Conservation (phyloP, 2,329 filamentous ascomycete genomes). For the Cordyceps pruinosa region DNA sequence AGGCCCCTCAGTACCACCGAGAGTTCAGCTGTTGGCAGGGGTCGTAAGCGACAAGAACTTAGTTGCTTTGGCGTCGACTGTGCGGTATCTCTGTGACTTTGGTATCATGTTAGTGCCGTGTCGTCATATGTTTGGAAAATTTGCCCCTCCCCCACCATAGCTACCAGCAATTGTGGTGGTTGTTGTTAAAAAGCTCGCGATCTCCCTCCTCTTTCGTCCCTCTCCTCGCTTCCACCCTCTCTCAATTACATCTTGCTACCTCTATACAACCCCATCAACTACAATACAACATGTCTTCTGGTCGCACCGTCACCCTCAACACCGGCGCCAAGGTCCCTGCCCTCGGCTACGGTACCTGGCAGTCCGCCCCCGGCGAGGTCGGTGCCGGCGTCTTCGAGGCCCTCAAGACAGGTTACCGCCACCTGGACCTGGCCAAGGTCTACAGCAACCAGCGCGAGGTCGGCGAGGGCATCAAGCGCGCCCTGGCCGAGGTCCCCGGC, state of each 20-base stretch:
- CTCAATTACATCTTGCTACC: not conserved
- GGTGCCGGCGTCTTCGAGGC: conserved; percentile 57
- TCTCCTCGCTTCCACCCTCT: not conserved
- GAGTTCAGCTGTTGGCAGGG: not conserved
- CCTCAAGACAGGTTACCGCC: conserved; percentile 56
- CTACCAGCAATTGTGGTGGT: not conserved
- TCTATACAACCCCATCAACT: not conserved
- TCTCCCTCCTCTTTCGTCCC: not conserved
- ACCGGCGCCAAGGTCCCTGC: conserved; percentile 55
- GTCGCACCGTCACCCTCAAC: conserved; percentile 46
- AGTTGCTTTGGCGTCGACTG: not conserved
- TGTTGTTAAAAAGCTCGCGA: not conserved
- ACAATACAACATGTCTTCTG: conserved; percentile 44
- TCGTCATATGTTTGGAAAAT: conserved; percentile 8
- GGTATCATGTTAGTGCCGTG: not conserved
- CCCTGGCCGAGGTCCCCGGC: conserved; percentile 39
- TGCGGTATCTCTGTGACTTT: not conserved
- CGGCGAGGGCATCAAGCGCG: conserved; percentile 46
- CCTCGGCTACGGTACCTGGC: conserved; percentile 55
- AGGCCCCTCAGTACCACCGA: conserved; percentile 1
- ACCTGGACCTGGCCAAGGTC: conserved; percentile 47
- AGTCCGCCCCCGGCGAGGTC: conserved; percentile 58
- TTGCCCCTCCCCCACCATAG: conserved; percentile 12
- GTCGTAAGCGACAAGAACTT: not conserved
- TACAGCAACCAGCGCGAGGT: conserved; percentile 62